Percentiles rank a stretch among this genome's conserved stretches.
Conservation (phyloP, 257 asterid species). For the Catharanthus roseus region DNA sequence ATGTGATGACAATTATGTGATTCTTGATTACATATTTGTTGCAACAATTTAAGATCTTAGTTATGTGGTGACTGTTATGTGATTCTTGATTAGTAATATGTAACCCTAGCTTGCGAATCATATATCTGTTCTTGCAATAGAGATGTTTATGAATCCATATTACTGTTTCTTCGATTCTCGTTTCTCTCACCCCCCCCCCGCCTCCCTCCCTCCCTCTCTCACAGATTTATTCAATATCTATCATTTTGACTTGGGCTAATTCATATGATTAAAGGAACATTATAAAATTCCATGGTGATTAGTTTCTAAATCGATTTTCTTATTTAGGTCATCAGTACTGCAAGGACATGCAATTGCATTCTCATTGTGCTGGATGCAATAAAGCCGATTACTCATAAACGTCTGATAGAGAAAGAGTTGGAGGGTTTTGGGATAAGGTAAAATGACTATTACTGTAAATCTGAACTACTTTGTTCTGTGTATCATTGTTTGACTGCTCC, state of each 20-base stretch:
- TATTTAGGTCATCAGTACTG: conserved; percentile 92
- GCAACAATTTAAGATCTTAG: neutral
- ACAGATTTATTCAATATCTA: neutral
- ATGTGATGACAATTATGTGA: too few species aligned
- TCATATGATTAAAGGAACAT: neutral
- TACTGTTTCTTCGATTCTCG: too few species aligned
- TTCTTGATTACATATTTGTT: neutral
- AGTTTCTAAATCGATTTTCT: conserved; percentile 11
- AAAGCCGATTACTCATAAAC: conserved; percentile 96
- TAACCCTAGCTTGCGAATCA: neutral
- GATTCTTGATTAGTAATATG: neutral
- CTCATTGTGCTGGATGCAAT: conserved; percentile 97
- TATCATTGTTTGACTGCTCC: neutral
- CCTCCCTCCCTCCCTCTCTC: neutral
- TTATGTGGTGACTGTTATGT: too few species aligned
- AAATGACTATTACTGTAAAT: conserved; percentile 2
- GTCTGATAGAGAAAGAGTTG: conserved; percentile 92
- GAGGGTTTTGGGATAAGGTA: conserved; percentile 99
- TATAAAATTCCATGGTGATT: conserved; percentile 13
- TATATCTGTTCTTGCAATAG: neutral
- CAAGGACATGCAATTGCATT: conserved; percentile 93
- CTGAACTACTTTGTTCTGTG: neutral
- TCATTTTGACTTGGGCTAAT: neutral
- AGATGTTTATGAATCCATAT: neutral
- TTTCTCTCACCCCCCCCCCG: too few species aligned